A percentile compares a stretch with the other conserved stretches of the same genome.
These are phyloP conservation scores for Citrullus colocynthis DNA, from an alignment of 306 rosid species.

Conservation along the genomic window DNA sequence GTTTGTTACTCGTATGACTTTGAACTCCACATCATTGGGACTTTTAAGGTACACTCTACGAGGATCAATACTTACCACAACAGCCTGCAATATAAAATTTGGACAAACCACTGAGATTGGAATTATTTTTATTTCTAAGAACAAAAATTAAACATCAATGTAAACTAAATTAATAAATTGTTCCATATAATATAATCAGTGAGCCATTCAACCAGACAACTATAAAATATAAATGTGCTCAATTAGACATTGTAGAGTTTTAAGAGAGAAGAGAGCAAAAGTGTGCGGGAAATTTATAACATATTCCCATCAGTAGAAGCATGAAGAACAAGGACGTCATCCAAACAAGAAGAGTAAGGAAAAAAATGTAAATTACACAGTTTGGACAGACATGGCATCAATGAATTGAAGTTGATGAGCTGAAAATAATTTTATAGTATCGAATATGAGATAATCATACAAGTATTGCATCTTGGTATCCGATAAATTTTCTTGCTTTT, in stretches of 20 bases:
- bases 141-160: background rate
- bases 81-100: constrained; percentile 51
- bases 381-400: background rate
- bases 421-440: background rate
- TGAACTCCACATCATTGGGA: constrained; percentile 59
- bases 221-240: background rate
- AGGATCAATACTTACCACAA: constrained; percentile 93
- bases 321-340: background rate
- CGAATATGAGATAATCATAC: background rate
- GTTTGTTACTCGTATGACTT: constrained; percentile 43
- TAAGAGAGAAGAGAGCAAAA: background rate
- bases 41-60: constrained; percentile 62
- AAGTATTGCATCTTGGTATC: background rate
- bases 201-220: background rate
- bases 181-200: background rate
- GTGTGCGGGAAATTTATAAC: background rate
- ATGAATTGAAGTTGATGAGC: background rate
- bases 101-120: constrained; percentile 3
- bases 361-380: background rate
- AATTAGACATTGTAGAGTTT: background rate
- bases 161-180: background rate
- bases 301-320: background rate
- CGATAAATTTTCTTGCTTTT: background rate
- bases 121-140: background rate
- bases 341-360: background rate